These are phyloP conservation scores for Blastocystis sp. DNA, from an alignment of 352 stramenopile species.

Conservation along the genomic window DNA sequence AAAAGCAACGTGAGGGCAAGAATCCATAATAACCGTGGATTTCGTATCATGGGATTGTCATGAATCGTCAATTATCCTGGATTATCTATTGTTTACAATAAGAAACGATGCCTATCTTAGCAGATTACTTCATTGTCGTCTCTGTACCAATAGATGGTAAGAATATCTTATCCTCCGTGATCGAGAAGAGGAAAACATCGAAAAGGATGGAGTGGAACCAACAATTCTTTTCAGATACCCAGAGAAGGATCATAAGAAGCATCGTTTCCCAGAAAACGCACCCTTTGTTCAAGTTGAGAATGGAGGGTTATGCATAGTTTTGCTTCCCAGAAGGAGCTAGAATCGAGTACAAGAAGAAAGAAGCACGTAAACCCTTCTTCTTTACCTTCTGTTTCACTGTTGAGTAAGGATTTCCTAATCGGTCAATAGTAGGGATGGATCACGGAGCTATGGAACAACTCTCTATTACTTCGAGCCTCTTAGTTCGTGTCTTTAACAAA, in stretches of 20 bases:
- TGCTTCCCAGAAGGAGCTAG: constrained; percentile 56
- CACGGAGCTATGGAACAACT: constrained; percentile 54
- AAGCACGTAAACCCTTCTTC: constrained; percentile 59
- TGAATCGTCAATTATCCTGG: neutral
- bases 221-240: constrained; percentile 57
- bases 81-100: neutral
- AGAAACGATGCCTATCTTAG: constrained; percentile 30
- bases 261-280: constrained; percentile 52
- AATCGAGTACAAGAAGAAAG: constrained; percentile 47
- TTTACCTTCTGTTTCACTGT: constrained; percentile 62
- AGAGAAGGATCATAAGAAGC: constrained; percentile 61
- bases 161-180: neutral
- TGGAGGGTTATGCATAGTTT: constrained; percentile 30
- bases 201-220: constrained; percentile 41
- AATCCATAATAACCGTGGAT: neutral
- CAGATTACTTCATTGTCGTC: constrained; percentile 58
- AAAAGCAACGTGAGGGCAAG: neutral
- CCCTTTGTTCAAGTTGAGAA: constrained; percentile 18
- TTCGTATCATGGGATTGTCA: neutral
- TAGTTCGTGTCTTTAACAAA: neutral
- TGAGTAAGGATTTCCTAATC: neutral
- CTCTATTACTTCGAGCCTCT: constrained; percentile 57
- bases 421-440: constrained; percentile 35
- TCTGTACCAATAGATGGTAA: constrained; percentile 39
- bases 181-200: constrained; percentile 30